phyloP scores from a whole-genome alignment of 225 moss, liverwort and hornwort genomes.

The Marchantia paleacea region DNA sequence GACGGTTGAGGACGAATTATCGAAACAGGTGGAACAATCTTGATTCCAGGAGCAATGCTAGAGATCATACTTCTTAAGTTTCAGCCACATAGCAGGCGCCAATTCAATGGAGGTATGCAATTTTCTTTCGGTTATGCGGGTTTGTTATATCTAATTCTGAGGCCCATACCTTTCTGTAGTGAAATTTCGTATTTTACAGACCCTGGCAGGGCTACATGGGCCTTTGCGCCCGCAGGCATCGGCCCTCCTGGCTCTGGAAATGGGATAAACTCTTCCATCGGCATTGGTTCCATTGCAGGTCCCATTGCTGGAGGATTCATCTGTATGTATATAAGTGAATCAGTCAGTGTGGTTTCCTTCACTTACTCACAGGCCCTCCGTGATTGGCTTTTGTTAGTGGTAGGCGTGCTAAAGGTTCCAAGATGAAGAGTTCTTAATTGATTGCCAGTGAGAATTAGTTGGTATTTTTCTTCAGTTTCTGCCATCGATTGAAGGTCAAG shows the following conservation, averaged over 20 bases:
- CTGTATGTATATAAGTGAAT: neutral
- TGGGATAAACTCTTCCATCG: neutral
- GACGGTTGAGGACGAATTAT: too few relatives aligned
- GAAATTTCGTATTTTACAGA: neutral
- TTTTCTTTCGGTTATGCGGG: too few relatives aligned
- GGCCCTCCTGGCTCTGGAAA: neutral
- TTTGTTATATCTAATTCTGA: too few relatives aligned
- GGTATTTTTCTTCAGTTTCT: neutral
- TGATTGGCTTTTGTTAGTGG: neutral
- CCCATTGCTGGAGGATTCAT: neutral
- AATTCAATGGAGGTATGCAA: too few relatives aligned
- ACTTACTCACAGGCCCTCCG: neutral
- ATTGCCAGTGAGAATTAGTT: neutral
- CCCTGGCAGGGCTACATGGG: constrained; percentile 15
- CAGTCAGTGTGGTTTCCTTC: neutral
- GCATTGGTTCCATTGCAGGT: constrained; percentile 19
- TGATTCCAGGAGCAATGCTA: too few relatives aligned
- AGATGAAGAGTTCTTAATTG: neutral
- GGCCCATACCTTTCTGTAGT: neutral
- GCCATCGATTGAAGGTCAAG: neutral
- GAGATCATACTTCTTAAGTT: too few relatives aligned
- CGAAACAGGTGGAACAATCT: too few relatives aligned
- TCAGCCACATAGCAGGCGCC: too few relatives aligned
- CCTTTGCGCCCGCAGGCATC: neutral
- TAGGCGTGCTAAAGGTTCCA: neutral